Base-by-base conservation (phyloP, 805 yeast species). In the Schizosaccharomyces octosporus region DNA sequence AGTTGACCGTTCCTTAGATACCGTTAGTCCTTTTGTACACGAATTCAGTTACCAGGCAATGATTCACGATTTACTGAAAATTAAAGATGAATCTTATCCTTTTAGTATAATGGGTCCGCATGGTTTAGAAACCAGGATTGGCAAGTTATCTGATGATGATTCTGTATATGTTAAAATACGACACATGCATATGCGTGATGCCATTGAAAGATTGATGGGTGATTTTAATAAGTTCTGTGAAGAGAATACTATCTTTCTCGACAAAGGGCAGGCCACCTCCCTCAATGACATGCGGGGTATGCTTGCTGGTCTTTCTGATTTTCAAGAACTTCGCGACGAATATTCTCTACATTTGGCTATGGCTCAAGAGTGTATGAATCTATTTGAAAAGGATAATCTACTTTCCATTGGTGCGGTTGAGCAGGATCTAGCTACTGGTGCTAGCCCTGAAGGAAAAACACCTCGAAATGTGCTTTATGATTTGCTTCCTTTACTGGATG, bases 1-100 rank as follows among this genome's bases (percentile, higher is more conserved):
- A 21, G 75, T 85, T 1, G 98, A 93, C 71, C 77, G 99, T 64
- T 78, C 95, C 1, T 69, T 88, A 69, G 98, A 94, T 70, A 74
- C 84, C 59, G 79, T 80, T 66, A 85, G 93, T 5, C 95, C 97
- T 0, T 69, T 93, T 59, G 72, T 89, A 62, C 97, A 93, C 70
- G 95, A 87, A 69, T 87, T 89, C 71, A 80, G 84, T 29, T 93
- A 89, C 71, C 95, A 90, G 72, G 89, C 97, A 4, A 82, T 89
- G 85, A 84, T 89, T 21, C 83, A 84, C 73, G 98, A 90, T 70
- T 72, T 84, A 39, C 78, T 74, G 45, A 68, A 72, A n/a, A 73
- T 76, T 55, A 65, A 68, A 66, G 73, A 72, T 70, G 73, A 77
- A 65, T 67, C 68, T n/a, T 83, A 79, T 69, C 73, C 68, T 41